Evolutionary conservation across 352 stramenopile species (phyloP).

Genomic region (Globisporangium megalacanthum): DNA sequence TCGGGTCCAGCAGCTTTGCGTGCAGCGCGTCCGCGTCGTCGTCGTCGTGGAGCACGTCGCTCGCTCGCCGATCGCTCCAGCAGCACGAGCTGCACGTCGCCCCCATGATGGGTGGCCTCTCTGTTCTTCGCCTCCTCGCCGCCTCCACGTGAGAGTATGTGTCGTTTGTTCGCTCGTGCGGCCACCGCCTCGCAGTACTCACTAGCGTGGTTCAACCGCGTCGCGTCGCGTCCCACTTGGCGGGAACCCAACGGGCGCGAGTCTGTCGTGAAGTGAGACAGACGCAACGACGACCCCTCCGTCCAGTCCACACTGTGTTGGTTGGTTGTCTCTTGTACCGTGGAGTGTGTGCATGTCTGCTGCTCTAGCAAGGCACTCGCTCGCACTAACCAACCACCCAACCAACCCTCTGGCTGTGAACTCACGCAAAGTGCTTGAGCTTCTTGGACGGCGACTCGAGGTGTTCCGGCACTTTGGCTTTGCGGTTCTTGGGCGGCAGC

Average conservation of each 20-base stretch:
- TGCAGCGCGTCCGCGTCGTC: slow-evolving; percentile 23
- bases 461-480: slow-evolving; percentile 63
- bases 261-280: neutral
- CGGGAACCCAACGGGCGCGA: too few species aligned
- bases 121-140: too few species aligned
- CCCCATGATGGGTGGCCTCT: slow-evolving; percentile 14
- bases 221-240: slow-evolving; percentile 4
- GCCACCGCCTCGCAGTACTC: neutral
- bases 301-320: neutral
- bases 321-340: too few species aligned
- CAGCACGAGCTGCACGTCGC: slow-evolving; percentile 36
- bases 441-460: slow-evolving; percentile 85
- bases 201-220: neutral
- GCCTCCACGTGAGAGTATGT: neutral
- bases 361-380: too few species aligned
- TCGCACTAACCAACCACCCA: too few species aligned
- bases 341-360: too few species aligned
- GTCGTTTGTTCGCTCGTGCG: too few species aligned
- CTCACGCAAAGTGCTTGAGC: slow-evolving; percentile 71
- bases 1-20: slow-evolving; percentile 40
- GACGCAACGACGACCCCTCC: neutral
- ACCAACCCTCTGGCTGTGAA: neutral
- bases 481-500: slow-evolving; percentile 78
- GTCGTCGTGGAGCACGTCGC: slow-evolving; percentile 28
- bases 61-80: slow-evolving; percentile 25